Base-by-base conservation (phyloP, 129 eudicot genomes). In the Escallonia rubra region DNA sequence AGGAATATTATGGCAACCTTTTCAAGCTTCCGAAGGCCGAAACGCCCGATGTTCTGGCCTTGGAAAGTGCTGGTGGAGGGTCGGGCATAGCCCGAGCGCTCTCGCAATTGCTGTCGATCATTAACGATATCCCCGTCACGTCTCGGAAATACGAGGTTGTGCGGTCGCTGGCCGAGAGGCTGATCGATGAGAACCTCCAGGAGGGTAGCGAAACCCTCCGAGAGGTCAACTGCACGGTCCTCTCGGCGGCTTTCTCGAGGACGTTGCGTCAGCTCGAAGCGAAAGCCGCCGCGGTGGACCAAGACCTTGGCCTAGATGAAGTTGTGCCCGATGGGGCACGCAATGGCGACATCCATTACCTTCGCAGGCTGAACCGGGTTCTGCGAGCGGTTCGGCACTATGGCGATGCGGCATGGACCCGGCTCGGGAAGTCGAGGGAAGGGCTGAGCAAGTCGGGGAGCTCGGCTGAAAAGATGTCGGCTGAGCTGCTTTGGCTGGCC, bases 401-500 rank as follows among this genome's bases (percentile, higher is more conserved):
- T 63, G 84, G 83, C 3, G 78, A 52, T 46, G 71, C 50, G 40
- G 85, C 71, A 6, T 82, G 82, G 90, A 64, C 77, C 61, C 71
- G 82, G 78, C 49, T 74, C 43, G 73, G 75, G 74, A 76, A 40
- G 65, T 10, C 65, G 63, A 71, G 45, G 65, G 63, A 51, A 12
- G 76, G 55, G 61, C 7, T 46, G 64, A 63, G 63, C 12, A 65
- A 70, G 57, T 57, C 54, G 41, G 77, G 72, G 60, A 74, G 60
- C 63, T 81, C 95, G 64, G 95, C 87, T 15, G 94, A 83, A 87
- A 91, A 85, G 87, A 56, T 83, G 76, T 77, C 90, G 43, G 92
- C 97, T 65, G 97, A 91, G 78, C 8, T 85, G 81, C 82, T 87
- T 42, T 91, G 97, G 97, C 51, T 88, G 71, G 89, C 82, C 39